Conservation (phyloP, 1,284 basidiomycete genomes). For the Ganoderma meredithae region DNA sequence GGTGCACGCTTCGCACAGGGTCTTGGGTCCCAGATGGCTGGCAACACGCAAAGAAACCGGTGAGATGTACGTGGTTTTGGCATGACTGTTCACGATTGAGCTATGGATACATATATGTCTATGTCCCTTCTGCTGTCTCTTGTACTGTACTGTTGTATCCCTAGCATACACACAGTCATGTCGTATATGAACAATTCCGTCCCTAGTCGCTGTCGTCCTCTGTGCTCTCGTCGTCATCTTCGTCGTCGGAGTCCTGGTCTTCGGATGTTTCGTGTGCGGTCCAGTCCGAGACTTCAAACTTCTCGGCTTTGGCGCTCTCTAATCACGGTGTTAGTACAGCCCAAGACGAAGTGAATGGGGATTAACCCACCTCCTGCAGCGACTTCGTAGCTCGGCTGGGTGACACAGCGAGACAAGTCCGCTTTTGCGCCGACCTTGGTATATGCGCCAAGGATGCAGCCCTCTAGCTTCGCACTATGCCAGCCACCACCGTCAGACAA, state of each 20-base stretch:
- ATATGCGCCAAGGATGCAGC: slow-evolving; percentile 85
- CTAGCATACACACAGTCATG: slow-evolving; percentile 35
- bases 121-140: slow-evolving; percentile 28
- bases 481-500: slow-evolving; percentile 2
- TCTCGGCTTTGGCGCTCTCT: slow-evolving; percentile 44
- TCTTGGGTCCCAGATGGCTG: slow-evolving; percentile 78
- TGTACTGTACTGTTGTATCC: slow-evolving; percentile 37
- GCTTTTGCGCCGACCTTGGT: slow-evolving; percentile 85
- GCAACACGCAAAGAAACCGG: slow-evolving; percentile 41
- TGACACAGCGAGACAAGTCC: slow-evolving; percentile 83
- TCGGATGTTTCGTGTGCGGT: slow-evolving; percentile 40
- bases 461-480: slow-evolving; percentile 86
- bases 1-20: slow-evolving; percentile 82
- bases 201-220: slow-evolving; percentile 21
- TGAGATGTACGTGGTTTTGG: slow-evolving; percentile 23
- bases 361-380: slow-evolving; percentile 65
- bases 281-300: slow-evolving; percentile 47
- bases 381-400: slow-evolving; percentile 90
- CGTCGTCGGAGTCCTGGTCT: slow-evolving; percentile 29
- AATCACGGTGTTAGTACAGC: background rate
- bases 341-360: slow-evolving; percentile 1
- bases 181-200: slow-evolving; percentile 27
- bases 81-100: slow-evolving; percentile 16
- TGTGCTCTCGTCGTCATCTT: slow-evolving; percentile 24
- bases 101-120: slow-evolving; percentile 30